phyloP scores from a whole-genome alignment of 2,329 filamentous ascomycete species.

The Xylaria sp. region DNA sequence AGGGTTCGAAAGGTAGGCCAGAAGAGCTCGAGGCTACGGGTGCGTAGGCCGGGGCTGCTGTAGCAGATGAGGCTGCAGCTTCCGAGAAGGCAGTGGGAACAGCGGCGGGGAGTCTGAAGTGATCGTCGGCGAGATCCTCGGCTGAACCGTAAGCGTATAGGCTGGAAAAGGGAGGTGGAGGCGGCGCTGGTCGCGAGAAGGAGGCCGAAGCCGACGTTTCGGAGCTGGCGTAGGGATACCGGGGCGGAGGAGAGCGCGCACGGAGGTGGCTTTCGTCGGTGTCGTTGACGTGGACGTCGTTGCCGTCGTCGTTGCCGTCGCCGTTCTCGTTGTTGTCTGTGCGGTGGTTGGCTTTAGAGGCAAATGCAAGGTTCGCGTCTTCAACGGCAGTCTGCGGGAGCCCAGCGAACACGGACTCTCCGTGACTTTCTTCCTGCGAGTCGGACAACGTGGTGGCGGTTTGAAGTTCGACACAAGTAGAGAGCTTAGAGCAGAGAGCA shows the following conservation, averaged over 20 bases:
- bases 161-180: slow-evolving; percentile 68
- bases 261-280: slow-evolving; percentile 48
- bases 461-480: slow-evolving; percentile 10
- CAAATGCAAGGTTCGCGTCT: slow-evolving; percentile 36
- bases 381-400: slow-evolving; percentile 46
- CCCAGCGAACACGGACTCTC: slow-evolving; percentile 58
- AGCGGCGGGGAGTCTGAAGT: slow-evolving; percentile 45
- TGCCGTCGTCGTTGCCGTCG: slow-evolving; percentile 2
- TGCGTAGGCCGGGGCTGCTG: slow-evolving; percentile 67
- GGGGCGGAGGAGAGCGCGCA: slow-evolving; percentile 66
- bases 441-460: slow-evolving; percentile 62
- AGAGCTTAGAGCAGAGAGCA: neutral
- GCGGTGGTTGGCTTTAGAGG: slow-evolving; percentile 48
- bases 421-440: slow-evolving; percentile 57
- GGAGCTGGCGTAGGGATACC: slow-evolving; percentile 69
- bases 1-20: slow-evolving; percentile 50
- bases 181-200: slow-evolving; percentile 55
- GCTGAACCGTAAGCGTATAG: slow-evolving; percentile 59
- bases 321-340: slow-evolving; percentile 31
- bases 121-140: slow-evolving; percentile 47
- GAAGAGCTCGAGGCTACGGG: slow-evolving; percentile 55
- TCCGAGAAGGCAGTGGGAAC: slow-evolving; percentile 45
- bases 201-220: slow-evolving; percentile 63
- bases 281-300: slow-evolving; percentile 13
- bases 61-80: slow-evolving; percentile 52